Percentiles rank a stretch among this genome's conserved stretches.
phyloP scores from a whole-genome alignment of 1,139 yeast genomes.

The Debaryomyces udenii region DNA sequence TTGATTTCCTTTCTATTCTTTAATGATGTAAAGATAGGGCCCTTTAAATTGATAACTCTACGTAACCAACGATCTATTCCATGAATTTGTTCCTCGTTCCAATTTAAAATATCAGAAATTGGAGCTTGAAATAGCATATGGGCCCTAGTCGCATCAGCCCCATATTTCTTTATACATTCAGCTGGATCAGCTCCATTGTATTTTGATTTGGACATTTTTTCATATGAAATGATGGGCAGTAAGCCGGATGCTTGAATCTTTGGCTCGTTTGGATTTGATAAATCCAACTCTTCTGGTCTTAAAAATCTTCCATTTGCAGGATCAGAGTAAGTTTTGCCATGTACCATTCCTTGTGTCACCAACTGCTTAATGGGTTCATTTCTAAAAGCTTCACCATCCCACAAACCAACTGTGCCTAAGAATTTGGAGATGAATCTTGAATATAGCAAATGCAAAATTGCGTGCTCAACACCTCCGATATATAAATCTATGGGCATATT shows the following conservation, averaged over 20 bases:
- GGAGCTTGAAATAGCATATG: slow-evolving; percentile 96
- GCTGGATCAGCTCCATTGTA: slow-evolving; percentile 92
- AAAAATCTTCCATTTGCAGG: slow-evolving; percentile 75
- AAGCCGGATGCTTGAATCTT: slow-evolving; percentile 52
- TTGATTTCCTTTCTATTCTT: slow-evolving; percentile 1
- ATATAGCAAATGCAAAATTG: slow-evolving; percentile 85
- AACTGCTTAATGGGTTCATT: slow-evolving; percentile 83
- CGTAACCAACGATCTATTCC: slow-evolving; percentile 89
- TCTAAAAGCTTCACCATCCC: slow-evolving; percentile 43
- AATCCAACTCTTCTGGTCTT: slow-evolving; percentile 69
- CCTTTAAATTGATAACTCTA: slow-evolving; percentile 55
- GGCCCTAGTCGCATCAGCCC: slow-evolving; percentile 94
- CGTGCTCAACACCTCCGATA: slow-evolving; percentile 96
- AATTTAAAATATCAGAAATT: slow-evolving; percentile 72
- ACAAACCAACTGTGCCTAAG: slow-evolving; percentile 58
- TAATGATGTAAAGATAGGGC: slow-evolving; percentile 14
- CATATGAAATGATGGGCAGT: slow-evolving; percentile 61
- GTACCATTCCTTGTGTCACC: slow-evolving; percentile 98
- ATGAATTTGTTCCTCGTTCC: slow-evolving; percentile 87
- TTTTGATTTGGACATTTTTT: slow-evolving; percentile 96
- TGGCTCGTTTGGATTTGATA: slow-evolving; percentile 42
- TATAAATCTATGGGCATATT: slow-evolving; percentile 86
- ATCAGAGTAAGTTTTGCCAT: slow-evolving; percentile 79
- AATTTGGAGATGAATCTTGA: slow-evolving; percentile 85
- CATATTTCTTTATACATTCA: slow-evolving; percentile 73